Base-by-base conservation (phyloP, 106 monocot species). In the Alisma plantagoaquatica region DNA sequence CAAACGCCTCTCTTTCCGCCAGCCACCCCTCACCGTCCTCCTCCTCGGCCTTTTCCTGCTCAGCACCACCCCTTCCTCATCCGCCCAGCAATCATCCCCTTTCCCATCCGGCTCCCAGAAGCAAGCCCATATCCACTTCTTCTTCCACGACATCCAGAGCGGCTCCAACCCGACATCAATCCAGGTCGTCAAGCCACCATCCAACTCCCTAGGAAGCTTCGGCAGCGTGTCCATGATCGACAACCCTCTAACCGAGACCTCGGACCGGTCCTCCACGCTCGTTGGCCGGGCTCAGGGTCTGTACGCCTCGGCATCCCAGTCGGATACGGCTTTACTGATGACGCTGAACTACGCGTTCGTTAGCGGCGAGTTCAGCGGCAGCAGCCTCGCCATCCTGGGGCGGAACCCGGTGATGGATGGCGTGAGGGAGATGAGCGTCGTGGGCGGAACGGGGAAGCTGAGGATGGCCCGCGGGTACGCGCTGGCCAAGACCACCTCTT, bases 281-380 rank as follows among this genome's bases (percentile, higher is more conserved):
- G 29, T 51, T 28, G 51, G 51, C 3, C 51, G 51, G 25, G 51
- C 51, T 6, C 51, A 51, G 7, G 51, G 51, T 4, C 29, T 51
- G 27, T 51, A 51, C 51, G 51, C 51, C 26, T 23, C 1, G 26
- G 51, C 51, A 9, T 51, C 51, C 10, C 51, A 51, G 51, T 23
- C 25, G 51, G 51, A 26, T 1, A 1, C 23, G 7, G 51, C 51
- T 15, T 15, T 51, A 1, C 26, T 51, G 26, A 51, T 51, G 51
- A 20, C 51, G 27, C 25, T 51, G 51, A 51, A 51, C 51, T 51
- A 26, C 25, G 15, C 24, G 8, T 51, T 51, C 51, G 51, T 51
- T 1, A 28, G 14, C 16, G 51, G 51, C 51, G 51, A 0, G 27
- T 51, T 27, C 51, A 51, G 29, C 3, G 51, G 51, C 3, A 51